These are phyloP conservation scores for Aciculosporium take DNA, from an alignment of 2,329 filamentous ascomycete genomes.

Conservation along the genomic window DNA sequence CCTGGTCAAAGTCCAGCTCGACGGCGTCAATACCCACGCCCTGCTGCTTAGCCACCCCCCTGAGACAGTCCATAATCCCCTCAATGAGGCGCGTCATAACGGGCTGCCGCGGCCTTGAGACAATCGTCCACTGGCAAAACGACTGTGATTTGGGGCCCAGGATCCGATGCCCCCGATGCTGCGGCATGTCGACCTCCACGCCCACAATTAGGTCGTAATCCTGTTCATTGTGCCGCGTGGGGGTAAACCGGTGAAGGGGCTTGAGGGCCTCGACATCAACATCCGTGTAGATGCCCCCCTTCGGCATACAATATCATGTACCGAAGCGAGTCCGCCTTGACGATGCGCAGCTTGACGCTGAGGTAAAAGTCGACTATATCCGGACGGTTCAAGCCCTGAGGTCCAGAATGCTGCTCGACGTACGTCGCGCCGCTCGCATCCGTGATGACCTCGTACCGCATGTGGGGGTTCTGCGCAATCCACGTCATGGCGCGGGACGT, in stretches of 20 bases:
- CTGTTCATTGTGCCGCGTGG: conserved; percentile 42
- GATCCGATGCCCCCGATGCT: conserved; percentile 48
- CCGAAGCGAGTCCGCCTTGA: conserved; percentile 53
- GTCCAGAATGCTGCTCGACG: conserved; percentile 53
- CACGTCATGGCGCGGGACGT: conserved; percentile 47
- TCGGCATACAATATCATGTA: conserved; percentile 60
- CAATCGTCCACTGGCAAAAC: conserved; percentile 66
- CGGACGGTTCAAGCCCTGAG: conserved; percentile 47
- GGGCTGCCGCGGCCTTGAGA: conserved; percentile 50
- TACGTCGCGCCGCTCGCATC: conserved; percentile 54
- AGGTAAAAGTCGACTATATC: conserved; percentile 51
- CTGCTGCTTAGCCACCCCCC: conserved; percentile 43
- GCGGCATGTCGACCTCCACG: conserved; percentile 56
- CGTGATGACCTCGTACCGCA: conserved; percentile 55
- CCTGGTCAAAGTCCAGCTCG: conserved; percentile 56
- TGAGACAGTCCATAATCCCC: conserved; percentile 53
- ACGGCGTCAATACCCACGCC: conserved; percentile 44
- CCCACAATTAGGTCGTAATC: conserved; percentile 59
- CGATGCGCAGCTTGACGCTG: conserved; percentile 45
- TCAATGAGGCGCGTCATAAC: conserved; percentile 57
- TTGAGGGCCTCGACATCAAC: conserved; percentile 23
- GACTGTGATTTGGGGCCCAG: conserved; percentile 54
- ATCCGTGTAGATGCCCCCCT: conserved; percentile 58
- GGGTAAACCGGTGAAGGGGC: conserved; percentile 22
- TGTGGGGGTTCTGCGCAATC: conserved; percentile 49